Evolutionary conservation across 2,329 filamentous ascomycete species (phyloP).

Genomic region (Purpureocillium lavendulum): DNA sequence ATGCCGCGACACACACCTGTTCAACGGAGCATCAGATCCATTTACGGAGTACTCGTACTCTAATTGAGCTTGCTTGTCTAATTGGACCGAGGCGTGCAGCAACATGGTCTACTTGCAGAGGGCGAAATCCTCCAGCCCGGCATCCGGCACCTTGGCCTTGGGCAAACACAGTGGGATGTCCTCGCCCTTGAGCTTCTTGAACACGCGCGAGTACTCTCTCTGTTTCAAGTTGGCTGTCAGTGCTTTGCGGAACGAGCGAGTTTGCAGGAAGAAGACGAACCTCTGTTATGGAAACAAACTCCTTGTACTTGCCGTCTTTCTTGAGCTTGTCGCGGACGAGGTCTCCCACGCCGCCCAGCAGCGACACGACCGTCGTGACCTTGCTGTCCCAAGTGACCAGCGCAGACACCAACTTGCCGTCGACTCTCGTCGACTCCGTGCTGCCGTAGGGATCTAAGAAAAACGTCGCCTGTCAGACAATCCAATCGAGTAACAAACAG

Average conservation of each 20-base stretch:
- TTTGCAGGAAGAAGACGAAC: slow-evolving; percentile 6
- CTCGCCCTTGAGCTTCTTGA: slow-evolving; percentile 19
- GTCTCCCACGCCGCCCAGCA: slow-evolving; percentile 28
- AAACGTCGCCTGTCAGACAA: neutral
- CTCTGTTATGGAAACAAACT: slow-evolving; percentile 23
- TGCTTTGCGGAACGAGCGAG: too few relatives aligned
- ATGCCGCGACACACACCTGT: too few relatives aligned
- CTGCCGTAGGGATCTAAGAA: slow-evolving; percentile 28
- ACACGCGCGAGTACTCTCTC: slow-evolving; percentile 21
- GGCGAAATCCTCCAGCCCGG: slow-evolving; percentile 17
- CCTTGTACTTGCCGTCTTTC: slow-evolving; percentile 25
- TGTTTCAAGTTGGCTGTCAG: slow-evolving; percentile 3
- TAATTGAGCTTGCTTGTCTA: too few relatives aligned
- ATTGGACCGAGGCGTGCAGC: too few relatives aligned
- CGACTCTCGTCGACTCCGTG: slow-evolving; percentile 29
- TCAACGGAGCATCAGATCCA: too few relatives aligned
- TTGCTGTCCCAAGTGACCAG: slow-evolving; percentile 36
- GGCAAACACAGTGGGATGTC: slow-evolving; percentile 19
- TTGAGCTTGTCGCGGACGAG: slow-evolving; percentile 29
- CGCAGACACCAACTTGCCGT: slow-evolving; percentile 28
- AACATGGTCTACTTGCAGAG: slow-evolving; percentile 1
- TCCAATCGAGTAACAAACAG: too few relatives aligned
- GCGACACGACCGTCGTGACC: slow-evolving; percentile 28
- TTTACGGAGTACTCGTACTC: too few relatives aligned
- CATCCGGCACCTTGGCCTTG: slow-evolving; percentile 12